Evolutionary conservation across 176 grass and related monocot genomes (phyloP).

Genomic region (Aegilops speltoides): DNA sequence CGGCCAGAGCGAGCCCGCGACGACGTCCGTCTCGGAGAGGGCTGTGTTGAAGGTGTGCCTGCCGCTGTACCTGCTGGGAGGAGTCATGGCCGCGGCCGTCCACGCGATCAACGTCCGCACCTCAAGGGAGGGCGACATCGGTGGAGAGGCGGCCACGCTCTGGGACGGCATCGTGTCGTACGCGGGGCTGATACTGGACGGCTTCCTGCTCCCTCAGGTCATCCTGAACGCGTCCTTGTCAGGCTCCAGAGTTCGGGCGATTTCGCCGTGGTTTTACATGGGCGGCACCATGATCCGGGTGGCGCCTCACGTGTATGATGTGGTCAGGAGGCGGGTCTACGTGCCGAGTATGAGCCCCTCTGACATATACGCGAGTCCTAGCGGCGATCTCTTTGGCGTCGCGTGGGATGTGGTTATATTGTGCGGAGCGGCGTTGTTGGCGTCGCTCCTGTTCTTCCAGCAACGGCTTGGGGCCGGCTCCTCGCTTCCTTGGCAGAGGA

Average conservation of each 20-base stretch:
- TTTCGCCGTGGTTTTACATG: too few relatives aligned
- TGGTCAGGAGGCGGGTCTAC: slow-evolving; percentile 30
- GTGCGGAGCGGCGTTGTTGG: slow-evolving; percentile 38
- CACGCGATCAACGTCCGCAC: not conserved
- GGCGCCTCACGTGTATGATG: not conserved
- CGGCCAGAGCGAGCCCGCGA: not conserved
- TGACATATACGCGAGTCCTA: slow-evolving; percentile 32
- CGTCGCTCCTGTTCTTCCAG: slow-evolving; percentile 50
- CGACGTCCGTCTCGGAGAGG: not conserved
- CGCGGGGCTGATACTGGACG: not conserved
- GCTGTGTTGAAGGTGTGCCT: not conserved
- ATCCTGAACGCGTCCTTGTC: slow-evolving; percentile 23
- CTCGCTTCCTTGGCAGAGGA: slow-evolving; percentile 8
- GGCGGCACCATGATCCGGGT: too few relatives aligned
- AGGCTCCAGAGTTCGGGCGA: not conserved
- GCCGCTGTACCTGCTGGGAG: not conserved
- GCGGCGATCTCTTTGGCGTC: slow-evolving; percentile 24
- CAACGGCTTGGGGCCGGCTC: slow-evolving; percentile 42
- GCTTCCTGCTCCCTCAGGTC: not conserved
- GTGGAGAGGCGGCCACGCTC: not conserved
- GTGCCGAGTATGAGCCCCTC: not conserved
- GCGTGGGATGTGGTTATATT: slow-evolving; percentile 33
- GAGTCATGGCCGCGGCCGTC: not conserved
- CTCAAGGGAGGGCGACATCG: too few relatives aligned
- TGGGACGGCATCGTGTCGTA: slow-evolving; percentile 44